Conservation (phyloP, 2,329 filamentous ascomycete genomes). For the Colletotrichum sp. region DNA sequence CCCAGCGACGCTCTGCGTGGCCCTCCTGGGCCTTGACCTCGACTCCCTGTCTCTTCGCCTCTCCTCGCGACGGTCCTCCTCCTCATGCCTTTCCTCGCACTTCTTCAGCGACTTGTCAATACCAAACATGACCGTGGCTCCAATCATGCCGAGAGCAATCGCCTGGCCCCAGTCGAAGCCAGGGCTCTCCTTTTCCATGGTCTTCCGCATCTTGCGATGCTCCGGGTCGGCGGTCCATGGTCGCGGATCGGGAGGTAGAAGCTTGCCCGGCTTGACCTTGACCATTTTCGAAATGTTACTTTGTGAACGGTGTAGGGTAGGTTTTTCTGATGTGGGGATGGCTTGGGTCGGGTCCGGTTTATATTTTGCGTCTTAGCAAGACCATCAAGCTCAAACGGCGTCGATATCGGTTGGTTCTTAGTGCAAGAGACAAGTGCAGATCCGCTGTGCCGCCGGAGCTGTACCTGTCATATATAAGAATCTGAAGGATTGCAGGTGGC, state of each 20-base stretch:
- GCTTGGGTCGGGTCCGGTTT: neutral
- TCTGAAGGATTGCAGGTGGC: neutral
- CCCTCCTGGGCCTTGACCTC: neutral
- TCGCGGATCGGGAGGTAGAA: slow-evolving; percentile 30
- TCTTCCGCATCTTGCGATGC: slow-evolving; percentile 39
- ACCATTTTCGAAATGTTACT: neutral
- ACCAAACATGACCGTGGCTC: slow-evolving; percentile 39
- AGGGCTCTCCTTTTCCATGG: slow-evolving; percentile 40
- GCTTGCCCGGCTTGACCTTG: slow-evolving; percentile 20
- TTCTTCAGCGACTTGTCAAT: slow-evolving; percentile 43
- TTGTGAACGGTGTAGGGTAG: neutral
- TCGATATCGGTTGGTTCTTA: neutral
- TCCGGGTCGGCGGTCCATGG: slow-evolving; percentile 44
- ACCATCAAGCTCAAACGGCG: neutral
- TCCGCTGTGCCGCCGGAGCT: neutral
- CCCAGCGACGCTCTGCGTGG: neutral
- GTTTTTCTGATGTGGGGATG: neutral
- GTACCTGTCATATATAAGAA: neutral
- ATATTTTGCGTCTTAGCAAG: neutral
- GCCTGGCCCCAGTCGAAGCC: slow-evolving; percentile 47
- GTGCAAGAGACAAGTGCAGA: neutral
- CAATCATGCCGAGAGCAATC: slow-evolving; percentile 41
- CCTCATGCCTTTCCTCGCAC: slow-evolving; percentile 21
- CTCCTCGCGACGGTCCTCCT: slow-evolving; percentile 16
- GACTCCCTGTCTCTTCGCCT: neutral